These are phyloP conservation scores for Kwoniella bestiolae DNA, from an alignment of 768 basidiomycete genomes.

Conservation along the genomic window DNA sequence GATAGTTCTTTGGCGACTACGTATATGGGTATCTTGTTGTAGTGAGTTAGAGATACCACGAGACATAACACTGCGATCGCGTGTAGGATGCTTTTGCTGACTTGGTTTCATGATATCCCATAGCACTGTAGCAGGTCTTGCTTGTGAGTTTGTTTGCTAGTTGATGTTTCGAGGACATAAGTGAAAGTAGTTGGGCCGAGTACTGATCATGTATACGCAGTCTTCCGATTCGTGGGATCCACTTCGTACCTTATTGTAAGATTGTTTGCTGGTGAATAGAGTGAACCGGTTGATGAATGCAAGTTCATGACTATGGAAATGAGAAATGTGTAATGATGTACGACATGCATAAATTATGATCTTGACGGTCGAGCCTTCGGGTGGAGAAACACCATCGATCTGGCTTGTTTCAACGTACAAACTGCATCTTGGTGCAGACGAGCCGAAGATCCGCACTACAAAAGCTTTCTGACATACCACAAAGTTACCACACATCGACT, in stretches of 20 bases:
- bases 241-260: slow-evolving; percentile 81
- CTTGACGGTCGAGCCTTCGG: too few species aligned
- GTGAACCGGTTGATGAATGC: neutral
- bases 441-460: too few species aligned
- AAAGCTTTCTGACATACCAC: too few species aligned
- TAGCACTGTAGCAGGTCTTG: slow-evolving; percentile 78
- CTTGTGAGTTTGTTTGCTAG: slow-evolving; percentile 65
- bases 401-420: too few species aligned
- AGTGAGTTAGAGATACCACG: too few species aligned
- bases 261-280: slow-evolving; percentile 83
- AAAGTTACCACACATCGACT: neutral
- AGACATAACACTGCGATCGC: too few species aligned
- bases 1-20: slow-evolving; percentile 69
- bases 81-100: too few species aligned
- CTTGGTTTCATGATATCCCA: too few species aligned
- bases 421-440: too few species aligned
- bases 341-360: neutral
- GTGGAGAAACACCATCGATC: too few species aligned
- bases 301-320: neutral
- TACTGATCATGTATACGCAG: slow-evolving; percentile 58
- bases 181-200: slow-evolving; percentile 6
- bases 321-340: neutral
- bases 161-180: too few species aligned
- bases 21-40: slow-evolving; percentile 87
- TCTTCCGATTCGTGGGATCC: slow-evolving; percentile 81